Evolutionary conservation across 768 basidiomycete species (phyloP).

Genomic region (Leccinum subgranulosum): DNA sequence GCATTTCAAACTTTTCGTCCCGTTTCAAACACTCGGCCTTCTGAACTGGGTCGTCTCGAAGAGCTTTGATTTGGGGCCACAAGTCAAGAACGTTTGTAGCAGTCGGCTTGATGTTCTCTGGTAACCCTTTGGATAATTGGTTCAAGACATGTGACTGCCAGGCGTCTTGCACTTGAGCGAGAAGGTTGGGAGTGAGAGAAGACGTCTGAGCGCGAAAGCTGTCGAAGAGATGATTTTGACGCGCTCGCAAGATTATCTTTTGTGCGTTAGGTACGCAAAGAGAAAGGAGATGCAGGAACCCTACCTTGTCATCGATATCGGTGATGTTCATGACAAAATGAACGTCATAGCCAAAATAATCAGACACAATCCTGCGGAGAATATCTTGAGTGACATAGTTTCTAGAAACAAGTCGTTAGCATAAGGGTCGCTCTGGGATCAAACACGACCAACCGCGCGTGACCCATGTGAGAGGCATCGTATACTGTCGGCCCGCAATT

Average conservation of each 20-base stretch:
- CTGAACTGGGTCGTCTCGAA: conserved; percentile 57
- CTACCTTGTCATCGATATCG: conserved; percentile 98
- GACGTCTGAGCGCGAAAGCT: conserved; percentile 54
- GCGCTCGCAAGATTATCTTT: conserved; percentile 91
- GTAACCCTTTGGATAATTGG: conserved; percentile 64
- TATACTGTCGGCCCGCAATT: conserved; percentile 99
- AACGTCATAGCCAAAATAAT: conserved; percentile 97
- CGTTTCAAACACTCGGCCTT: conserved; percentile 66
- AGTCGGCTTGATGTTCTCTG: conserved; percentile 43
- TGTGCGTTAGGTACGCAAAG: conserved; percentile 3
- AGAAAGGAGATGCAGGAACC: conserved; percentile 10
- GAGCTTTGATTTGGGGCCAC: conserved; percentile 56
- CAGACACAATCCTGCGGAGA: conserved; percentile 69
- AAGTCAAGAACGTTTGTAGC: conserved; percentile 46
- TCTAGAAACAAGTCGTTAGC: conserved; percentile 39
- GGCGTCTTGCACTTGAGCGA: conserved; percentile 54
- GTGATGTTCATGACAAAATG: conserved; percentile 99
- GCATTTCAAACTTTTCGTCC: conserved; percentile 93
- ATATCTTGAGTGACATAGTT: conserved; percentile 61
- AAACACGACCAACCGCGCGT: conserved; percentile 67
- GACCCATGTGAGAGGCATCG: conserved; percentile 97
- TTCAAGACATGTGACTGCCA: conserved; percentile 65
- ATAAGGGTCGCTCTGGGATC: not conserved
- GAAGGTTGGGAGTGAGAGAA: conserved; percentile 52
- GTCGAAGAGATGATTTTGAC: conserved; percentile 72